Percentiles rank a stretch among this genome's conserved stretches.
These are phyloP conservation scores for Syzygium grande DNA, from an alignment of 345 rosid species.

Conservation along the genomic window DNA sequence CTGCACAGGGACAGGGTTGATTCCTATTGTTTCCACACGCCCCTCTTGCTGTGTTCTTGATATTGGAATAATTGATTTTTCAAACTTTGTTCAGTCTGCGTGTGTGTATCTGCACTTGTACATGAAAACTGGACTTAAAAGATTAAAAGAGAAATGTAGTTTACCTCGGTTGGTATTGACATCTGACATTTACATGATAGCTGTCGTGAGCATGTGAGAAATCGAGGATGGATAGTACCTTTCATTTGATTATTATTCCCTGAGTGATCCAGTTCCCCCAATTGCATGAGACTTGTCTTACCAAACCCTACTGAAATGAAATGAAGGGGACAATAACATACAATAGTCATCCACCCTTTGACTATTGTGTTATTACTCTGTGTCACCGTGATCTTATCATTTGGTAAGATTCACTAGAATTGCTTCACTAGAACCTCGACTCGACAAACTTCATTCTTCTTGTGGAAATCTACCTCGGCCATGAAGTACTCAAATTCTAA, in stretches of 20 bases:
- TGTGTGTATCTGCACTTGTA: not conserved
- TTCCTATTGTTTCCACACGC: not conserved
- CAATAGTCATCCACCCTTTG: not conserved
- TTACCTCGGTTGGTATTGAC: not conserved
- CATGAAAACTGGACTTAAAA: not conserved
- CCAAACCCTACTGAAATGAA: not conserved
- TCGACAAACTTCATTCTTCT: not conserved
- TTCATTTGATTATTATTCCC: not conserved
- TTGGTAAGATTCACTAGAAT: not conserved
- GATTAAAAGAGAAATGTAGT: not conserved
- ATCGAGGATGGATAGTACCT: not conserved
- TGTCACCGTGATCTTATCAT: not conserved
- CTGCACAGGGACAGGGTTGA: not conserved
- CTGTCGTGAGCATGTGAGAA: not conserved
- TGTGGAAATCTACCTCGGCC: not conserved
- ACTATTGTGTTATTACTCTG: not conserved
- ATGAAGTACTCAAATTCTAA: not conserved
- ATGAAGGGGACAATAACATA: not conserved
- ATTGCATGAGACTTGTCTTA: not conserved
- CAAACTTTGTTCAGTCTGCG: not conserved
- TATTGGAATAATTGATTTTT: not conserved
- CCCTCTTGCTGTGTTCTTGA: not conserved
- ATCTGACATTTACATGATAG: not conserved
- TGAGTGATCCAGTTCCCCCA: not conserved
- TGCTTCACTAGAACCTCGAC: not conserved